These are phyloP conservation scores for Termitomyces bulborhizus DNA, from an alignment of 768 basidiomycete species.

Conservation along the genomic window DNA sequence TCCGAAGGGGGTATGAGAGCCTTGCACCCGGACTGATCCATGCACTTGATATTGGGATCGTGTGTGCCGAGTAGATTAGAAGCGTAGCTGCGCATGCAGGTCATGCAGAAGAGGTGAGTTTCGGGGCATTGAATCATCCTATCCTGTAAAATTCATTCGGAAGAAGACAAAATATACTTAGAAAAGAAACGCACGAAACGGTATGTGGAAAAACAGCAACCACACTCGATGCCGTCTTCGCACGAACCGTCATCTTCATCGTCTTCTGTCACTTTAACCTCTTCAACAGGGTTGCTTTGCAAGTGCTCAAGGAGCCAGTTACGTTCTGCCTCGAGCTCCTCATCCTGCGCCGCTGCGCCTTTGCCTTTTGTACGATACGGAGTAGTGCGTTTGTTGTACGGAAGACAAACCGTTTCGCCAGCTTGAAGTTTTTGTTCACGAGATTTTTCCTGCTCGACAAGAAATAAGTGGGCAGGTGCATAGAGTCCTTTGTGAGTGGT, in stretches of 20 bases:
- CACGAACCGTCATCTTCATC: slow-evolving; percentile 25
- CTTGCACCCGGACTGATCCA: slow-evolving; percentile 74
- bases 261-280: slow-evolving; percentile 24
- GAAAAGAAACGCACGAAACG: slow-evolving; percentile 51
- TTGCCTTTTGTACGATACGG: slow-evolving; percentile 22
- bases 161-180: background rate
- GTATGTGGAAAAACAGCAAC: slow-evolving; percentile 76
- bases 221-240: slow-evolving; percentile 69
- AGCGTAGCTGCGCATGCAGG: slow-evolving; percentile 66
- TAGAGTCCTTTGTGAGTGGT: slow-evolving; percentile 40
- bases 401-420: slow-evolving; percentile 19
- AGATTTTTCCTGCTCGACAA: slow-evolving; percentile 32
- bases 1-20: slow-evolving; percentile 64
- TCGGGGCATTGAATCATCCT: slow-evolving; percentile 89
- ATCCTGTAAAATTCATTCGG: slow-evolving; percentile 35
- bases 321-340: slow-evolving; percentile 37
- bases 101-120: slow-evolving; percentile 78
- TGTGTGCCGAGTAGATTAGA: slow-evolving; percentile 61
- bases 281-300: slow-evolving; percentile 8
- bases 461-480: slow-evolving; percentile 55
- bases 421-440: slow-evolving; percentile 3
- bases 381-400: slow-evolving; percentile 30
- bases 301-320: slow-evolving; percentile 38
- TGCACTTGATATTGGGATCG: slow-evolving; percentile 63
- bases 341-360: slow-evolving; percentile 25